These are phyloP conservation scores for Podaxis pistillaris DNA, from an alignment of 768 basidiomycete species.

Conservation along the genomic window DNA sequence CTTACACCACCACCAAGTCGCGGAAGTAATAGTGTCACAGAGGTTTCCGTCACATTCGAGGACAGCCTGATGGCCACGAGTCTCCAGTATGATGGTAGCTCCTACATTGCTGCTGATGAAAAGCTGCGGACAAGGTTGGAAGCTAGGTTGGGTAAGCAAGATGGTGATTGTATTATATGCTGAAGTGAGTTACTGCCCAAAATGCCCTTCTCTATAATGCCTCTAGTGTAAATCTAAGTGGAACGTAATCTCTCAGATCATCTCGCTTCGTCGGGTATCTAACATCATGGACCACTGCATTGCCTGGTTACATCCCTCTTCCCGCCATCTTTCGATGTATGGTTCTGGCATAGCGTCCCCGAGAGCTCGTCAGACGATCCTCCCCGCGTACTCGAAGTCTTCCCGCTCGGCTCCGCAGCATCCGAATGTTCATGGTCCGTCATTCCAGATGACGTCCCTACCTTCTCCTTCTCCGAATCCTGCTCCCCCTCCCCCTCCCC, in stretches of 20 bases:
- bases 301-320: no score
- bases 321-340: no score
- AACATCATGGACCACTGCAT: no score
- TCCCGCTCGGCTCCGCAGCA: background rate
- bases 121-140: constrained; percentile 45
- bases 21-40: background rate
- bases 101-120: constrained; percentile 46
- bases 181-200: constrained; percentile 19
- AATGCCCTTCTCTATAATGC: constrained; percentile 25
- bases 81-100: constrained; percentile 47
- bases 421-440: background rate
- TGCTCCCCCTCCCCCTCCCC: background rate
- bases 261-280: no score
- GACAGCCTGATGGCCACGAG: constrained; percentile 40
- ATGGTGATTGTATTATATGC: constrained; percentile 46
- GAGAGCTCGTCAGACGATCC: no score
- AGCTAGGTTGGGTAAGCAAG: constrained; percentile 38
- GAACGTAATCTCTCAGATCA: no score
- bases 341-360: no score
- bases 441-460: background rate
- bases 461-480: background rate
- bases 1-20: constrained; percentile 23
- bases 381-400: background rate
- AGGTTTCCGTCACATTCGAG: no score
- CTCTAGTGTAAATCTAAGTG: constrained; percentile 59